Conservation (phyloP, 495 filamentous ascomycete genomes). For the Staphylotrichum longicolle region DNA sequence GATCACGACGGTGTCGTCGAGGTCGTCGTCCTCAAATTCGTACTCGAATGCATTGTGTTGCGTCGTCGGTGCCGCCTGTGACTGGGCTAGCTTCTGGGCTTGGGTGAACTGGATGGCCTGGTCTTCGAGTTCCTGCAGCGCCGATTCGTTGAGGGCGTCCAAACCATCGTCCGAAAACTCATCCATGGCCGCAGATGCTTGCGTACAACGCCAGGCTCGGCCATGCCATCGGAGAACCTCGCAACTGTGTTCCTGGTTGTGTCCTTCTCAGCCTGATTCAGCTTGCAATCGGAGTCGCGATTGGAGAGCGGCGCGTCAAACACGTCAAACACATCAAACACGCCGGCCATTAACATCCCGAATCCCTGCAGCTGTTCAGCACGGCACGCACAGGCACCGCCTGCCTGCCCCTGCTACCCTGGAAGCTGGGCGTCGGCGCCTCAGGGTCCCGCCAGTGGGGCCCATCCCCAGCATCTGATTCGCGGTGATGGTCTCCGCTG, state of each 20-base stretch:
- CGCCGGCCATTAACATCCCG: no score
- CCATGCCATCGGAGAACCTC: conserved; percentile 21
- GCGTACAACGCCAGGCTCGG: conserved; percentile 11
- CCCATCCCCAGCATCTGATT: background rate
- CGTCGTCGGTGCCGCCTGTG: conserved; percentile 22
- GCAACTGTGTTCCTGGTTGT: no score
- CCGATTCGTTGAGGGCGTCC: conserved; percentile 45
- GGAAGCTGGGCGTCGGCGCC: background rate
- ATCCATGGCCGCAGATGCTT: conserved; percentile 39
- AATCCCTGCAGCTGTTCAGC: no score
- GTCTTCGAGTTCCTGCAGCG: conserved; percentile 48
- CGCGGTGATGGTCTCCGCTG: background rate
- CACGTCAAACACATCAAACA: no score
- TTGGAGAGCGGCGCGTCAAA: no score
- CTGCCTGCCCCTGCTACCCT: no score
- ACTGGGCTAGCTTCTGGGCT: conserved; percentile 32
- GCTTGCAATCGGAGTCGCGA: no score
- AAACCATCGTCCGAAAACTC: conserved; percentile 50
- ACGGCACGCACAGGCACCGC: no score
- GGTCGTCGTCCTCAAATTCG: conserved; percentile 33
- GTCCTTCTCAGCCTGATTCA: no score
- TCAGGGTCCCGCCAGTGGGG: background rate
- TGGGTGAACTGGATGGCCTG: conserved; percentile 50
- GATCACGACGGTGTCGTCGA: conserved; percentile 34
- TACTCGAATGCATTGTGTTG: conserved; percentile 17